phyloP scores from a whole-genome alignment of 2,329 filamentous ascomycete genomes.

The Lachnellula cervina region DNA sequence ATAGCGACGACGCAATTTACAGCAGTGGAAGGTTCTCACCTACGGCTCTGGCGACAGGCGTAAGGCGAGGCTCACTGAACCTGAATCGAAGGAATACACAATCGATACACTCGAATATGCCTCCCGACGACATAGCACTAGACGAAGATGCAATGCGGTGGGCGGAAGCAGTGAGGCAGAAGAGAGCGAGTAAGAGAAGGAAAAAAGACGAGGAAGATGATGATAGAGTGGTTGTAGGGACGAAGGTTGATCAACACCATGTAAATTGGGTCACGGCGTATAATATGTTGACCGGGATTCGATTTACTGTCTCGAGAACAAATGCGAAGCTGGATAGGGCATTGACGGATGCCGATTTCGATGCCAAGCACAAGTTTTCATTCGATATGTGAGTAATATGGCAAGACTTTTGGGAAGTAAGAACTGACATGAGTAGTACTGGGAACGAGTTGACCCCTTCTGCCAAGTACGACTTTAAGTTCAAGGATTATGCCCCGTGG shows the following conservation, averaged over 20 bases:
- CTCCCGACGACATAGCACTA: slow-evolving; percentile 74
- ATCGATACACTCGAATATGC: slow-evolving; percentile 78
- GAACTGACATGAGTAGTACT: slow-evolving; percentile 54
- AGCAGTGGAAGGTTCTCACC: slow-evolving; percentile 81
- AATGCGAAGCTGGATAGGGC: slow-evolving; percentile 95
- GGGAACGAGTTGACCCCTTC: slow-evolving; percentile 96
- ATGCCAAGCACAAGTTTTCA: slow-evolving; percentile 92
- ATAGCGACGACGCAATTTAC: slow-evolving; percentile 63
- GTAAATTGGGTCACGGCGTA: slow-evolving; percentile 97
- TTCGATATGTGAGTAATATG: slow-evolving; percentile 81
- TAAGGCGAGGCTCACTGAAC: slow-evolving; percentile 76
- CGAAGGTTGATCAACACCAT: slow-evolving; percentile 95
- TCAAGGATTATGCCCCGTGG: slow-evolving; percentile 99
- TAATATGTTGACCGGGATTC: slow-evolving; percentile 99
- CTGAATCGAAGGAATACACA: slow-evolving; percentile 76
- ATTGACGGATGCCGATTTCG: slow-evolving; percentile 86
- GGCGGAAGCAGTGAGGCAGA: slow-evolving; percentile 90
- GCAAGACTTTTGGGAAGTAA: background rate
- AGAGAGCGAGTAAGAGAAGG: slow-evolving; percentile 80
- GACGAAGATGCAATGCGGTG: slow-evolving; percentile 90
- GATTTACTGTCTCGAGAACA: slow-evolving; percentile 90
- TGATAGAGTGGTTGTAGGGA: slow-evolving; percentile 90
- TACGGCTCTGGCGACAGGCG: slow-evolving; percentile 44
- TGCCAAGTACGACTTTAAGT: slow-evolving; percentile 99
- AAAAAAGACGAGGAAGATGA: slow-evolving; percentile 85